phyloP scores from a whole-genome alignment of 805 yeast genomes.

The Tetrapisispora fleetii region DNA sequence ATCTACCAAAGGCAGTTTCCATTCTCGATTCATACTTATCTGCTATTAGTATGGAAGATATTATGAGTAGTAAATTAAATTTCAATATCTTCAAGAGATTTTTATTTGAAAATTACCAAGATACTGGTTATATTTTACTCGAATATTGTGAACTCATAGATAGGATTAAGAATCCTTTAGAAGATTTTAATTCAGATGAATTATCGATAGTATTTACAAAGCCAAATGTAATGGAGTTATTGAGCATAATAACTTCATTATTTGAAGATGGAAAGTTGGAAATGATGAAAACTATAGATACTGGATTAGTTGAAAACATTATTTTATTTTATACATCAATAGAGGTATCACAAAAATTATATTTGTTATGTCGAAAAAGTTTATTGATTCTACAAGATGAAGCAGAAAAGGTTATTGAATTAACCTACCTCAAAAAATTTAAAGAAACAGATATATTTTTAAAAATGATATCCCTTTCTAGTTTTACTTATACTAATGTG shows the following conservation, averaged over 20 bases:
- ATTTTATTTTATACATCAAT: constrained; percentile 4
- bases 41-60: constrained; percentile 12
- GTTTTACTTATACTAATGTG: not conserved
- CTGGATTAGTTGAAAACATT: constrained; percentile 12
- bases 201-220: constrained; percentile 15
- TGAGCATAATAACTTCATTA: constrained; percentile 11
- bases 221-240: constrained; percentile 22
- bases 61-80: constrained; percentile 13
- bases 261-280: constrained; percentile 11
- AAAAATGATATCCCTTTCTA: constrained; percentile 37
- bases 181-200: constrained; percentile 30
- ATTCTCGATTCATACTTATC: constrained; percentile 11
- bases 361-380: constrained; percentile 43
- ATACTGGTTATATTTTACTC: constrained; percentile 28
- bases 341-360: constrained; percentile 6
- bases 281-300: constrained; percentile 16
- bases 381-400: constrained; percentile 51
- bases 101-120: constrained; percentile 3
- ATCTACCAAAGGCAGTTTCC: constrained; percentile 7
- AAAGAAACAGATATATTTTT: constrained; percentile 47
- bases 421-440: constrained; percentile 52
- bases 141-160: constrained; percentile 64
- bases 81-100: constrained; percentile 11
- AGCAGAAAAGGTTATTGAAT: constrained; percentile 40
- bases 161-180: constrained; percentile 61